Evolutionary conservation across 345 rosid genomes (phyloP).

Genomic region (Corchorus olitorius): DNA sequence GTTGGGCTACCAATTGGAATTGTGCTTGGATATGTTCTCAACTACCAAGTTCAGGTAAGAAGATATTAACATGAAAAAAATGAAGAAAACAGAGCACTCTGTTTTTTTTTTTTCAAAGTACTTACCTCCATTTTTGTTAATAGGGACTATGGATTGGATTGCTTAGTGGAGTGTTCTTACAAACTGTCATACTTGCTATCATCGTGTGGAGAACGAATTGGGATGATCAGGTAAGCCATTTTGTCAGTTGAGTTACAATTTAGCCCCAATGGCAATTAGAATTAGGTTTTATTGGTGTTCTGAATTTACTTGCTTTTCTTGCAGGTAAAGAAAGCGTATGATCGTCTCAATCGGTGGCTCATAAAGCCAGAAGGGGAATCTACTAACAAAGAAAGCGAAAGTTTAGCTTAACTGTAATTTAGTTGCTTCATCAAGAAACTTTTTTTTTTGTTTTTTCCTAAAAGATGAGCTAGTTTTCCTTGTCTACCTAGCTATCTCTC

Average conservation of each 20-base stretch:
- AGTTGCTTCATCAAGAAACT: too few relatives aligned
- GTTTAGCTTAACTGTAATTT: background rate
- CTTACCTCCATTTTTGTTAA: too few relatives aligned
- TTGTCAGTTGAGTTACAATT: too few relatives aligned
- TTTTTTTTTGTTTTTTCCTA: too few relatives aligned
- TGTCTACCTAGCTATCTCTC: too few relatives aligned
- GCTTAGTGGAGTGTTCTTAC: constrained; percentile 28
- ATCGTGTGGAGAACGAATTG: constrained; percentile 34
- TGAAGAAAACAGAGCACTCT: too few relatives aligned
- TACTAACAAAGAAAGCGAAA: background rate
- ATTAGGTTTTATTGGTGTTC: constrained; percentile 7
- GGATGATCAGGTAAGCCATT: constrained; percentile 34
- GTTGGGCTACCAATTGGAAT: constrained; percentile 46
- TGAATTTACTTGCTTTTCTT: background rate
- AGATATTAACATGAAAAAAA: too few relatives aligned
- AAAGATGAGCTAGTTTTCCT: too few relatives aligned
- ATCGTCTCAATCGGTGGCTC: constrained; percentile 26
- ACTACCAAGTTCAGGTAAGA: constrained; percentile 30
- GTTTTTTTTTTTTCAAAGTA: too few relatives aligned
- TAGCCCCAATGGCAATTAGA: too few relatives aligned
- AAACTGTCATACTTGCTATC: constrained; percentile 21
- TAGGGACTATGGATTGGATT: constrained; percentile 41
- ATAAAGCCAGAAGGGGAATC: constrained; percentile 3
- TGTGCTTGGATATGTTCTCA: constrained; percentile 32
- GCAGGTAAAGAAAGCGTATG: constrained; percentile 19